These are phyloP conservation scores for Cronartium quercuum DNA, from an alignment of 1,284 basidiomycete genomes.

Conservation along the genomic window DNA sequence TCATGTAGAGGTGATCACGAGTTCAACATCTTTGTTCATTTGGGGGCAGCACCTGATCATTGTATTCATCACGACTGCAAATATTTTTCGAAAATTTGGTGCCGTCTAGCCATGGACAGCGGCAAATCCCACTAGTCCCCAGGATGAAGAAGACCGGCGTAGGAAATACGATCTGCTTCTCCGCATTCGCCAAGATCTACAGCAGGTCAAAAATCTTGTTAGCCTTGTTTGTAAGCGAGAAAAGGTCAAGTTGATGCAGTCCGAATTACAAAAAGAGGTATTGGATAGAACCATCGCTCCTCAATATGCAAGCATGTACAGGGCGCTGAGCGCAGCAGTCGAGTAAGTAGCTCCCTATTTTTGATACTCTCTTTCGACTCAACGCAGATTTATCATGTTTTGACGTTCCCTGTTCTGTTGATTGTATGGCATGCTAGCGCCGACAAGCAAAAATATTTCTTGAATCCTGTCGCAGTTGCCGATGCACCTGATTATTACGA, in stretches of 20 bases:
- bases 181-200: constrained; percentile 69
- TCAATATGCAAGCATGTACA: constrained; percentile 59
- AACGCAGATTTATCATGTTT: background rate
- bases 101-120: constrained; percentile 76
- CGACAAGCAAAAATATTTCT: constrained; percentile 69
- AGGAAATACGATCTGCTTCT: constrained; percentile 77
- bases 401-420: background rate
- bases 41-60: background rate
- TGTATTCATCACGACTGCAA: background rate
- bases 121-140: constrained; percentile 59
- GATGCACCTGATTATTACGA: constrained; percentile 91
- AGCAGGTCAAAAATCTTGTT: constrained; percentile 64
- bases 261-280: constrained; percentile 63
- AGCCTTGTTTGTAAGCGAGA: constrained; percentile 75
- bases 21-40: constrained; percentile 38
- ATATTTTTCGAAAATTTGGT: background rate
- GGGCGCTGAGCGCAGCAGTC: constrained; percentile 64
- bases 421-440: constrained; percentile 53
- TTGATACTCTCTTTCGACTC: background rate
- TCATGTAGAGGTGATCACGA: constrained; percentile 65
- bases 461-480: constrained; percentile 66
- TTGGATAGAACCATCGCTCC: constrained; percentile 64
- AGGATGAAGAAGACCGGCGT: constrained; percentile 74
- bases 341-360: constrained; percentile 54
- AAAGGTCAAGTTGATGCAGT: constrained; percentile 69